Base-by-base conservation (phyloP, 768 basidiomycete genomes). In the Hygrophoropsis aurantiaca region DNA sequence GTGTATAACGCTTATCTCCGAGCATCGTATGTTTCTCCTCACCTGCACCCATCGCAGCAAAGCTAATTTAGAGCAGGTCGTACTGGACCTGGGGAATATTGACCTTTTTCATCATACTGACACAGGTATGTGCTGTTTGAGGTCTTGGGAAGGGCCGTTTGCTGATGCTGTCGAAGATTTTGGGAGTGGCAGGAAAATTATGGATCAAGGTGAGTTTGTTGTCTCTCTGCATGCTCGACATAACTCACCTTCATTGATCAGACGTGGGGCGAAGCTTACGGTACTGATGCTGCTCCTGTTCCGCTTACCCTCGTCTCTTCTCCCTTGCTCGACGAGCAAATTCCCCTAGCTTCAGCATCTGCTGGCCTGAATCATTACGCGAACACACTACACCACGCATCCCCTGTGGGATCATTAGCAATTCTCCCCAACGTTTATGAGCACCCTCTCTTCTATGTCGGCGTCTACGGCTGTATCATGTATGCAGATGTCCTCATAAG, bases 401-500 rank as follows among this genome's bases (percentile, higher is more conserved):
- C 44, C 16, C 37, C 46, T 2, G 5, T 52, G 23, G 0, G 45
- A 1, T 30, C 53, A 11, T 59, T 58, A 42, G 58, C 47, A 21
- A 44, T 40, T 1, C 23, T 67, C 59, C 84, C 84, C 0, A 70
- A 68, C 24, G 85, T 81, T 0, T 62, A 74, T 11, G 71, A 78
- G 16, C 75, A 83, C 33, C 88, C 88, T 0, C 58, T 87, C 53
- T 89, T 87, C 67, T 90, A 87, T 50, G 74, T 90, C 34, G 77
- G 76, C 0, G 61, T 88, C 19, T 89, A 85, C 53, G 82, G 82
- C 0, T 71, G 71, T 0, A 82, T 90, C 49, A 80, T 82, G 1
- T 49, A 84, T 7, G 57, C 57, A 11, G 71, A 71, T 32, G 80
- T 77, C 0, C n/a, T 81, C 5, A 64, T 79, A 21, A 74, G 68